These are phyloP conservation scores for Vitis hybrid DNA, from an alignment of 177 flowering plant species.

Conservation along the genomic window DNA sequence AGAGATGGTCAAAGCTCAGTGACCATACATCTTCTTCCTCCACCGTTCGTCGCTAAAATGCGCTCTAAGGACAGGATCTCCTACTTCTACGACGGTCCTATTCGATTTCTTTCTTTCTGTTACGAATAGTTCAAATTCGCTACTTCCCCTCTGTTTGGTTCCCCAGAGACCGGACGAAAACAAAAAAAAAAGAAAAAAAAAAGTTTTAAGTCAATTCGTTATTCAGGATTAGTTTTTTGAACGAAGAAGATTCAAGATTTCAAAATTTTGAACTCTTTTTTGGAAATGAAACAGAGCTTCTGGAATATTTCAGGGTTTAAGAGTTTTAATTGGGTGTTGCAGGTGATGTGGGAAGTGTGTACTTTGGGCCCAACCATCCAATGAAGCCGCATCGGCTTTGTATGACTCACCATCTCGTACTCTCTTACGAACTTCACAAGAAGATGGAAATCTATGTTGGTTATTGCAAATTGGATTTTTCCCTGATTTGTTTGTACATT, in stretches of 20 bases:
- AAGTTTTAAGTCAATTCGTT: too few species aligned
- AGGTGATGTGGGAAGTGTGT: constrained; percentile 97
- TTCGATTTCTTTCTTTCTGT: background rate
- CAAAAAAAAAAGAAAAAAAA: too few species aligned
- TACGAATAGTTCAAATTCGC: background rate
- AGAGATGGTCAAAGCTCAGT: constrained; percentile 11
- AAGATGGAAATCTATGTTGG: constrained; percentile 97
- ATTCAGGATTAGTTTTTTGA: too few species aligned
- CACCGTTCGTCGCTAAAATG: constrained; percentile 27
- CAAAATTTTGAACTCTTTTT: too few species aligned
- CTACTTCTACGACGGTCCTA: constrained; percentile 78
- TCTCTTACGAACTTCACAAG: constrained; percentile 84
- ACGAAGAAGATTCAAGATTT: too few species aligned
- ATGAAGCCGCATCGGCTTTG: constrained; percentile 99
- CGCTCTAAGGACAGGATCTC: constrained; percentile 72
- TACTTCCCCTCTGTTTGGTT: background rate
- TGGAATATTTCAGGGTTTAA: background rate
- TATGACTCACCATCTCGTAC: constrained; percentile 97
- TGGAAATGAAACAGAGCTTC: too few species aligned
- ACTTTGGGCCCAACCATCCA: constrained; percentile 97
- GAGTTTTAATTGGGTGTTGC: constrained; percentile 28
- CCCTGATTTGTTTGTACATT: background rate
- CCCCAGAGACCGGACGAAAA: background rate
- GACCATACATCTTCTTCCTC: background rate
- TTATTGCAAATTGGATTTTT: background rate